Percentiles rank a stretch among this genome's conserved stretches.
Evolutionary conservation across 2,329 filamentous ascomycete genomes (phyloP).

Genomic region (Ascocoryne sarcoides): DNA sequence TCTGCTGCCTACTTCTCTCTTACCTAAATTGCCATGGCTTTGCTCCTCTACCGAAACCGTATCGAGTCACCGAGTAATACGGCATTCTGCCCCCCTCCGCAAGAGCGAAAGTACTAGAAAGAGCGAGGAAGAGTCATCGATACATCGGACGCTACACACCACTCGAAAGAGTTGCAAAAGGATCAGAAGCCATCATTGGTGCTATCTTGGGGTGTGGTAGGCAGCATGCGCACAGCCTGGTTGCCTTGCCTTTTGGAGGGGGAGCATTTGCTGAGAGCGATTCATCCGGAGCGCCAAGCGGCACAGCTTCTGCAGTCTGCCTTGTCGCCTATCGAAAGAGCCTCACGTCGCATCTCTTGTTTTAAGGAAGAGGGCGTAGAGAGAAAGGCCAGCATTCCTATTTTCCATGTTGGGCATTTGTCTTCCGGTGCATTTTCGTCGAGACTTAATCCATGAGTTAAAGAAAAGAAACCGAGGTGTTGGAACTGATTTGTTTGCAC

Average conservation of each 20-base stretch:
- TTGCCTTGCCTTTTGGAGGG: background rate
- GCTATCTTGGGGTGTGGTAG: background rate
- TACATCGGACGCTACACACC: constrained; percentile 2
- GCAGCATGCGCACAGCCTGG: background rate
- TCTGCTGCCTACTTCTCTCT: constrained; percentile 12
- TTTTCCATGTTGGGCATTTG: background rate
- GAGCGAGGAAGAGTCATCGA: constrained; percentile 12
- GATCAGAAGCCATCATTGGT: too few species aligned
- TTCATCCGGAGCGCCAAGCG: constrained; percentile 4
- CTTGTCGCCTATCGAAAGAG: background rate
- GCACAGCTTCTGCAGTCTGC: constrained; percentile 5
- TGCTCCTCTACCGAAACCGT: background rate
- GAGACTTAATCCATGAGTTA: background rate
- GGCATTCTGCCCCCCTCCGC: background rate
- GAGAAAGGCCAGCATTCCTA: too few species aligned
- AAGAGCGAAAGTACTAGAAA: constrained; percentile 3
- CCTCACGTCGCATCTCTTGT: too few species aligned
- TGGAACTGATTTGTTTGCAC: constrained; percentile 3
- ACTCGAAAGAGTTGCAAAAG: too few species aligned
- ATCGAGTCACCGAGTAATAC: constrained; percentile 8
- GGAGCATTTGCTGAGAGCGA: too few species aligned
- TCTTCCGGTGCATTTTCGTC: background rate
- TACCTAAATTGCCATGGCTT: background rate
- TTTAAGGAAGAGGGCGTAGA: too few species aligned
- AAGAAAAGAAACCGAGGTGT: background rate